A percentile compares a stretch with the other conserved stretches of the same genome.
Conservation (phyloP, 2,329 filamentous ascomycete species). For the Hypoxylon rubiginosum region DNA sequence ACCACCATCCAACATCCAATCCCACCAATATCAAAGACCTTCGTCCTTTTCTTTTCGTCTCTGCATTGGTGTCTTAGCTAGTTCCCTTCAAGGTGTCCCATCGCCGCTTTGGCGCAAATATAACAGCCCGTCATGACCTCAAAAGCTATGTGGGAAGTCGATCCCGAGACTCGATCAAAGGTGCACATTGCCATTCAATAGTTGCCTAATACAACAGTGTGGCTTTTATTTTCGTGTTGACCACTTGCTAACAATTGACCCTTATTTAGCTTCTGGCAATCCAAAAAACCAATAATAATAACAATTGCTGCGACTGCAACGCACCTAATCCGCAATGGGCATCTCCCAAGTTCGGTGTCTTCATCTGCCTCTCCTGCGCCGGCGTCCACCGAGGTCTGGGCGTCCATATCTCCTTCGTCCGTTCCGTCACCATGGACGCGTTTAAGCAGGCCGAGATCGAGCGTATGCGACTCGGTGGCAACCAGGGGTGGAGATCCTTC, state of each 20-base stretch:
- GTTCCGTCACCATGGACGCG: conserved; percentile 97
- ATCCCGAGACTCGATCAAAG: conserved; percentile 96
- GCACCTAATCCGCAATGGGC: conserved; percentile 99
- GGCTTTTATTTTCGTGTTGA: conserved; percentile 17
- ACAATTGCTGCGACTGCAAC: conserved; percentile 92
- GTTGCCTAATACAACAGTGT: not conserved
- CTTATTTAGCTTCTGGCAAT: conserved; percentile 81
- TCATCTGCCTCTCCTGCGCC: conserved; percentile 97
- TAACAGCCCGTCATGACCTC: conserved; percentile 64
- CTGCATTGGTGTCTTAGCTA: not conserved
- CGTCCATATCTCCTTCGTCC: conserved; percentile 98
- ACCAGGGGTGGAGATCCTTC: conserved; percentile 87
- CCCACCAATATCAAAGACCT: conserved; percentile 4
- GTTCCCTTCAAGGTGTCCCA: not conserved
- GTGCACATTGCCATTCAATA: conserved; percentile 61
- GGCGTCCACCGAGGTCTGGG: conserved; percentile 94
- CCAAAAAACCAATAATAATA: conserved; percentile 91
- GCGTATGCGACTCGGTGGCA: conserved; percentile 93
- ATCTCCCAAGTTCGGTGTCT: conserved; percentile 95
- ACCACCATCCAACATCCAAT: conserved; percentile 11
- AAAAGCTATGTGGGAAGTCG: conserved; percentile 97
- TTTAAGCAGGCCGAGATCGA: conserved; percentile 95
- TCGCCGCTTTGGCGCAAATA: conserved; percentile 26
- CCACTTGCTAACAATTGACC: conserved; percentile 30
- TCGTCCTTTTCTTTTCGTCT: not conserved